These are phyloP conservation scores for Thermothelomyces thermophilus DNA, from an alignment of 2,329 filamentous ascomycete species.

Conservation along the genomic window DNA sequence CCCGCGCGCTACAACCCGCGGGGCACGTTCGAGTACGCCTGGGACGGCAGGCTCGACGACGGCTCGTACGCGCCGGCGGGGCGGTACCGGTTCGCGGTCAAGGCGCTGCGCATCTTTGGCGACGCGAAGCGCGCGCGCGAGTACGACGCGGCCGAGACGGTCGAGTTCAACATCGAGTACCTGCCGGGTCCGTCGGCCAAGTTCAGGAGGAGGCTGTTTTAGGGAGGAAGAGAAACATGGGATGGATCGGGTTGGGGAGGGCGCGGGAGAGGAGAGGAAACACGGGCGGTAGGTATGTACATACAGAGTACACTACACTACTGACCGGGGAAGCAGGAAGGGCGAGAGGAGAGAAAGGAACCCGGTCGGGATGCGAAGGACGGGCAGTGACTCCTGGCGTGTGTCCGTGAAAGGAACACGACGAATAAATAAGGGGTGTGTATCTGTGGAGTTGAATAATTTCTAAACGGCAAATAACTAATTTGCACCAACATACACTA, in stretches of 20 bases:
- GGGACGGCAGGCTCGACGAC: conserved; percentile 42
- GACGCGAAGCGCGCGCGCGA: conserved; percentile 38
- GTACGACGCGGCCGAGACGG: conserved; percentile 41
- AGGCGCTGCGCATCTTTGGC: conserved; percentile 46
- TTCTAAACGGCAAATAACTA: background rate
- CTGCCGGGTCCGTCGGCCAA: conserved; percentile 2
- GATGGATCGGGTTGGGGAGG: no score
- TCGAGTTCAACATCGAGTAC: conserved; percentile 41
- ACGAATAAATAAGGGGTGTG: no score
- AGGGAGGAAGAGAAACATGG: no score
- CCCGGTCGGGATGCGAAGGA: no score
- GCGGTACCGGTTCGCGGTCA: conserved; percentile 43
- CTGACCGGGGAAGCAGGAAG: no score
- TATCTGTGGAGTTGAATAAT: background rate
- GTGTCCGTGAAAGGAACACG: no score
- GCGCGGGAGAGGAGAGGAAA: no score
- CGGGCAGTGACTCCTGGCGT: no score
- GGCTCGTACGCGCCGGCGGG: conserved; percentile 44
- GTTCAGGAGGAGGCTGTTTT: background rate
- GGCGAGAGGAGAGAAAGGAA: no score
- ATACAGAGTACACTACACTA: no score
- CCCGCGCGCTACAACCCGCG: conserved; percentile 34
- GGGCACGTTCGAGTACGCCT: conserved; percentile 29
- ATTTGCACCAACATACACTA: no score
- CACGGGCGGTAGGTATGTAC: no score